phyloP scores from a whole-genome alignment of 1,139 yeast species.

The Zygosaccharomyces sapae region DNA sequence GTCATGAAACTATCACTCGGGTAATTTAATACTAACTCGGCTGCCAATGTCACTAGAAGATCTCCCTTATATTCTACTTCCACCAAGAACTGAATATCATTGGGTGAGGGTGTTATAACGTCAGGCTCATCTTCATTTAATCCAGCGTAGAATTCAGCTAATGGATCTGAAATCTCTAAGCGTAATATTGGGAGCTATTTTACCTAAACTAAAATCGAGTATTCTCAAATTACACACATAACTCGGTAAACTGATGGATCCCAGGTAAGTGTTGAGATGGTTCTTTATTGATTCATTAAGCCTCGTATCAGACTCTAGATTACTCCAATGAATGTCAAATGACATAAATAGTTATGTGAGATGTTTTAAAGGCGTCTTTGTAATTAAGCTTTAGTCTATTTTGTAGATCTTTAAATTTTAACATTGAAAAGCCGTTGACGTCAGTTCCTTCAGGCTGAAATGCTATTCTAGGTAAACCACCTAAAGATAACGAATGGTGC shows the following conservation, averaged over 20 bases:
- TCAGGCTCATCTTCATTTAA: slow-evolving; percentile 23
- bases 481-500: background rate
- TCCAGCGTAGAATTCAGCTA: slow-evolving; percentile 68
- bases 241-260: slow-evolving; percentile 61
- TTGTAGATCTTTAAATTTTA: background rate
- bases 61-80: slow-evolving; percentile 82
- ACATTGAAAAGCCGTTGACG: slow-evolving; percentile 1
- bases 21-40: slow-evolving; percentile 76
- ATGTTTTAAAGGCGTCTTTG: background rate
- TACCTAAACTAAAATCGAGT: slow-evolving; percentile 68
- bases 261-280: slow-evolving; percentile 67
- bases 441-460: background rate
- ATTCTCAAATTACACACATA: slow-evolving; percentile 70
- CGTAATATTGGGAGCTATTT: slow-evolving; percentile 69
- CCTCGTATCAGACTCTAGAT: slow-evolving; percentile 51
- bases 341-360: slow-evolving; percentile 53
- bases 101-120: slow-evolving; percentile 20
- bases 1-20: slow-evolving; percentile 85
- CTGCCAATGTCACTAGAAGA: slow-evolving; percentile 65
- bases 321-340: slow-evolving; percentile 83
- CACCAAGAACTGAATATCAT: slow-evolving; percentile 70
- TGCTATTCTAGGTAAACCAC: background rate
- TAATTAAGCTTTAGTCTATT: background rate
- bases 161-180: slow-evolving; percentile 86
- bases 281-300: slow-evolving; percentile 52